These are phyloP conservation scores for Candolleomyces efflorescens DNA, from an alignment of 768 basidiomycete species.

Conservation along the genomic window DNA sequence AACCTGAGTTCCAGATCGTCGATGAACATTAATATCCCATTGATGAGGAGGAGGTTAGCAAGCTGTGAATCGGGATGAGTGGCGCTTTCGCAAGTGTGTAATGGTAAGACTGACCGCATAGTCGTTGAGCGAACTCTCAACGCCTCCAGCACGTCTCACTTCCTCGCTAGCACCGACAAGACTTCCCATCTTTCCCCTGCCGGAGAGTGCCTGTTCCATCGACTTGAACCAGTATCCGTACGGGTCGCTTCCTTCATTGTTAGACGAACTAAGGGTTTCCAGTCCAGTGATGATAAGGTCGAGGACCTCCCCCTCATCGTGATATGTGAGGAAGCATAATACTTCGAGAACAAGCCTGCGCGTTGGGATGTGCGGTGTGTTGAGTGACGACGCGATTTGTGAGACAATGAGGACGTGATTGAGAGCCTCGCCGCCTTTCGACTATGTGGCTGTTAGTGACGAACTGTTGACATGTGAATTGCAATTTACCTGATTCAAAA, in stretches of 20 bases:
- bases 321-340: constrained; percentile 68
- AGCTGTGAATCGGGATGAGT: constrained; percentile 36
- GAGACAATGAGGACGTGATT: constrained; percentile 69
- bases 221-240: constrained; percentile 92
- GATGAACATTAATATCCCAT: constrained; percentile 55
- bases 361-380: constrained; percentile 73
- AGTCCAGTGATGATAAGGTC: constrained; percentile 71
- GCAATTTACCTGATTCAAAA: constrained; percentile 50
- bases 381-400: constrained; percentile 78
- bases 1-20: constrained; percentile 83
- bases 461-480: constrained; percentile 4
- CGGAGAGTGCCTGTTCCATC: constrained; percentile 68
- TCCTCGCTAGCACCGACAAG: constrained; percentile 94
- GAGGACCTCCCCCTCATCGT: constrained; percentile 55
- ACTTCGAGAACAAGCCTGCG: constrained; percentile 79
- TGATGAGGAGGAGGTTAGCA: constrained; percentile 69
- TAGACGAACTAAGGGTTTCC: constrained; percentile 65
- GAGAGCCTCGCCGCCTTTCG: constrained; percentile 68
- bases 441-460: constrained; percentile 30
- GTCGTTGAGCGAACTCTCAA: constrained; percentile 71
- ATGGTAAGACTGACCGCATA: constrained; percentile 62
- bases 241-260: constrained; percentile 53
- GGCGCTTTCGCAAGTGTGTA: neutral
- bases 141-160: constrained; percentile 60
- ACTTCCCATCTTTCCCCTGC: constrained; percentile 93